phyloP scores from a whole-genome alignment of 2,329 filamentous ascomycete species.

The Aspergillus luchuensis region DNA sequence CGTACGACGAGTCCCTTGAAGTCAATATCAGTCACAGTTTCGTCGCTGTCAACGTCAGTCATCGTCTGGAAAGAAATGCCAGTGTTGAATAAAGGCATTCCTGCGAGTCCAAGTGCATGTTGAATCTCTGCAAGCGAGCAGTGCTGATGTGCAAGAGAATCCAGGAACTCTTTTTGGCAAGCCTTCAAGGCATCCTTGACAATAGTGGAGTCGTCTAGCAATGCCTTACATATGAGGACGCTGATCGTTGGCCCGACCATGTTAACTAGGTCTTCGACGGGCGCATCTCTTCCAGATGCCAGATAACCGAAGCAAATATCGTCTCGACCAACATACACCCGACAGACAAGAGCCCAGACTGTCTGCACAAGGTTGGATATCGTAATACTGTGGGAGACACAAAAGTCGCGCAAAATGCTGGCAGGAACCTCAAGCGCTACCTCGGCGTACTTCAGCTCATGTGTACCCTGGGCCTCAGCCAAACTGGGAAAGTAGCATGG shows the following conservation, averaged over 20 bases:
- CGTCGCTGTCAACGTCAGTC: neutral
- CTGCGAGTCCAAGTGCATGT: neutral
- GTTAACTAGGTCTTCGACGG: conserved; percentile 40
- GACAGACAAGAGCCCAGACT: conserved; percentile 29
- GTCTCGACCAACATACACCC: conserved; percentile 18
- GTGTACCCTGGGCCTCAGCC: conserved; percentile 2
- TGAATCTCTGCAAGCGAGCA: conserved; percentile 2
- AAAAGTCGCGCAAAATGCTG: neutral
- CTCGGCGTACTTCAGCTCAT: conserved; percentile 9
- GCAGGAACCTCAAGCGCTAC: neutral
- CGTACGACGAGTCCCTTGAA: neutral
- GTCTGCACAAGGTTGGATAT: conserved; percentile 29
- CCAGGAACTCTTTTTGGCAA: neutral
- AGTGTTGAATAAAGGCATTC: conserved; percentile 2
- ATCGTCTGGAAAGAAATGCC: neutral
- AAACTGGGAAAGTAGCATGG: conserved; percentile 13
- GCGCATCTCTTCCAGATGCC: conserved; percentile 39
- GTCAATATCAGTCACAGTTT: neutral
- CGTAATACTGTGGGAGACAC: conserved; percentile 9
- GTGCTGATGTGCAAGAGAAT: conserved; percentile 1
- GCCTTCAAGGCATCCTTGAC: neutral
- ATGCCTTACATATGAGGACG: conserved; percentile 52
- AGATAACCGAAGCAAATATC: conserved; percentile 37
- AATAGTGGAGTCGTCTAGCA: conserved; percentile 19
- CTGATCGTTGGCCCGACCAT: conserved; percentile 51